Evolutionary conservation across 2,329 filamentous ascomycete genomes (phyloP), one percentile per base, ranked within the genome.

Genomic region (Aspergillus amoenus): DNA sequence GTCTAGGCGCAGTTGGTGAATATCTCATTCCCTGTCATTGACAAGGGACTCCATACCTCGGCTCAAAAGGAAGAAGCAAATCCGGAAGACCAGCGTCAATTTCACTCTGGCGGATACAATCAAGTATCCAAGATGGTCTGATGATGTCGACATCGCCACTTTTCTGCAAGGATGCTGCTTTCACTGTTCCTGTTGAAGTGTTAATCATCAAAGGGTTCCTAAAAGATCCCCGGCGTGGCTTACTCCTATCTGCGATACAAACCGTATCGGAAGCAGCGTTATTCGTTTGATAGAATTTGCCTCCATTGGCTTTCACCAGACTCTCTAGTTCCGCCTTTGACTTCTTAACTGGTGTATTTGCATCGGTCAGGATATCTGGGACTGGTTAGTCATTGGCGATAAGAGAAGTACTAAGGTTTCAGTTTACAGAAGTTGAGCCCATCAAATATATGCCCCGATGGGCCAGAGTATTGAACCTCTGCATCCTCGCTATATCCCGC

Each of bases 111-210:
- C 82, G 82, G 34, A 96, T 80, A 66, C 91, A 94, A 71, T 97
- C 92, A 27, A 90, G 79, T 2, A 97, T 77, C 94, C 94, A 99
- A 5, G 79, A 81, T 0, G 93, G 89, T 21, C 85, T 85, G 56
- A 97, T 81, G 50, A 99, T 88, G 64, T 91, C 87, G 6, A 84
- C 81, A 0, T 84, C 79, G 3, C 86, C 88, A 5, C 79, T 81
- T 66, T 94, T 96, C 60, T 91, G 86, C 8, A 97, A 75, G 9
- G 90, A 92, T 1, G 90, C 90, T 1, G 93, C 92, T 68, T 93
- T 93, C 64, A 97, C 87, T 0, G 84, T 80, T 48, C 77, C 74
- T 78, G 50, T 4, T 56, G 34, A n/a, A 12, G 59, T 27, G 41
- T 70, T 37, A 70, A 62, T 40, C 45, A 15, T 7, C 18, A 1